Percentiles rank a stretch among this genome's conserved stretches.
phyloP scores from a whole-genome alignment of 2,329 filamentous ascomycete genomes.

The Talaromyces sp. region DNA sequence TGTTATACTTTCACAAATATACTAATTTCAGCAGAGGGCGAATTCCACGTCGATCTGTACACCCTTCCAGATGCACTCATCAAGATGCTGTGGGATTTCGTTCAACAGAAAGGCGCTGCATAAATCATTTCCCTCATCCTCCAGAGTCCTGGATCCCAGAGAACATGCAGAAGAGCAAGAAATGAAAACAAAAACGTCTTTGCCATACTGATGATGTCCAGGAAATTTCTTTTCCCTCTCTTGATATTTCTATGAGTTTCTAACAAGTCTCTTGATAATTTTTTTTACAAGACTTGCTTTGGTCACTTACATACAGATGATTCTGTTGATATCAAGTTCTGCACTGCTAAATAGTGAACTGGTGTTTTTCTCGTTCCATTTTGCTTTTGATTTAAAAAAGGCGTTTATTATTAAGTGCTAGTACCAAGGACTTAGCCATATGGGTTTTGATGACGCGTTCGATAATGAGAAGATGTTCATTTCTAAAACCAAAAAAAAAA shows the following conservation, averaged over 20 bases:
- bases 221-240: background rate
- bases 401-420: background rate
- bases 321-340: background rate
- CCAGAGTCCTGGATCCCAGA: background rate
- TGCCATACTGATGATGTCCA: background rate
- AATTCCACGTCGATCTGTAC: conserved; percentile 97
- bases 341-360: background rate
- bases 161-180: background rate
- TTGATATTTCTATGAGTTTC: background rate
- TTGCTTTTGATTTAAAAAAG: background rate
- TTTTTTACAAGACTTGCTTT: background rate
- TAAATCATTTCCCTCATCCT: conserved; percentile 14
- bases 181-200: background rate
- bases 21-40: conserved; percentile 61
- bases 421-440: background rate
- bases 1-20: background rate
- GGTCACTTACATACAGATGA: background rate
- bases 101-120: conserved; percentile 41
- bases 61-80: conserved; percentile 87
- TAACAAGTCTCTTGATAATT: background rate
- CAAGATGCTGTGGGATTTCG: conserved; percentile 94
- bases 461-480: background rate
- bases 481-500: too few relatives aligned
- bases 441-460: background rate
- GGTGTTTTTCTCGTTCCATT: background rate